Evolutionary conservation across 345 rosid genomes (phyloP).

Genomic region (Viola odorata): DNA sequence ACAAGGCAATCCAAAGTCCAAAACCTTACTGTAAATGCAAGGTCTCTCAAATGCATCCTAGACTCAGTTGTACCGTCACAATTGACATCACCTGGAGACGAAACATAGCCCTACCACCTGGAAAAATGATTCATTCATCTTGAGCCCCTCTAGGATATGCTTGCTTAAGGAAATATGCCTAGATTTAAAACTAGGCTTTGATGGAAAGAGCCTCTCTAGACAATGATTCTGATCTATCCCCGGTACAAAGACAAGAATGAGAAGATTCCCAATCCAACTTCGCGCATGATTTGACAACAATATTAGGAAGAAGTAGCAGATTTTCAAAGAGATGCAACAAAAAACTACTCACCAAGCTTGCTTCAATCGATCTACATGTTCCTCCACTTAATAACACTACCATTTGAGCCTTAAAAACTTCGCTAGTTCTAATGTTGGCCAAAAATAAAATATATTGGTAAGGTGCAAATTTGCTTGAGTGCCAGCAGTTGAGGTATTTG

Average conservation of each 20-base stretch:
- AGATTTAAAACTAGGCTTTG: background rate
- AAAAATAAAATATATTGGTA: background rate
- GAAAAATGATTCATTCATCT: background rate
- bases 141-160: conserved; percentile 5
- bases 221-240: conserved; percentile 53
- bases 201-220: conserved; percentile 49
- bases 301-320: background rate
- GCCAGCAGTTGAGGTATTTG: no score
- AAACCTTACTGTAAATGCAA: conserved; percentile 56
- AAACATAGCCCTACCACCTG: conserved; percentile 96
- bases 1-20: no score
- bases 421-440: no score
- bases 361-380: background rate
- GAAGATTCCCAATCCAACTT: conserved; percentile 69
- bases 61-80: conserved; percentile 57
- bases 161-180: conserved; percentile 9
- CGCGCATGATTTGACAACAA: conserved; percentile 50
- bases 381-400: no score
- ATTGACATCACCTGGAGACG: conserved; percentile 81
- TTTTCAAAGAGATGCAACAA: background rate
- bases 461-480: background rate
- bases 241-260: conserved; percentile 77
- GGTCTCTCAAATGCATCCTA: conserved; percentile 70
- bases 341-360: background rate
- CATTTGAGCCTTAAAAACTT: no score